Conservation (phyloP, 1,139 yeast species). For the Kodamaea suecica region DNA sequence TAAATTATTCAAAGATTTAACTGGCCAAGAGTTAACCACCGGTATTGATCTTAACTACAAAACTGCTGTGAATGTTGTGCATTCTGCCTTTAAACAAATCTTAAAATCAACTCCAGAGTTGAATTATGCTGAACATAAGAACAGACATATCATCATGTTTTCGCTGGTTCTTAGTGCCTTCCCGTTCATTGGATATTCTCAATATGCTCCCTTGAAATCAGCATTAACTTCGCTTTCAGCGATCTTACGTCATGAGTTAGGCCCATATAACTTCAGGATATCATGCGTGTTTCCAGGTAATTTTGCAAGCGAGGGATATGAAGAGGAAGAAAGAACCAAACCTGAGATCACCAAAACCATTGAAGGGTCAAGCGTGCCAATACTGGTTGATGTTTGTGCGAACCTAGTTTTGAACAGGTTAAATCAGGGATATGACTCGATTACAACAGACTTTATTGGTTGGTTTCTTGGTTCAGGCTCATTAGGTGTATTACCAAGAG, state of each 20-base stretch:
- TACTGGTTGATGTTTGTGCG: conserved; percentile 67
- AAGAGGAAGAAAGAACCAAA: conserved; percentile 76
- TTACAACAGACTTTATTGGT: conserved; percentile 82
- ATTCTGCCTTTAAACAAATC: conserved; percentile 51
- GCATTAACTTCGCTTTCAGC: conserved; percentile 77
- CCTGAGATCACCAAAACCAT: conserved; percentile 79
- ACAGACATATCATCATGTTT: conserved; percentile 66
- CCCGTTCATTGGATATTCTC: conserved; percentile 87
- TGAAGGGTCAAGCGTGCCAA: conserved; percentile 81
- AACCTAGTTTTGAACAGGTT: conserved; percentile 55
- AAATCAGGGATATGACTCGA: conserved; percentile 63
- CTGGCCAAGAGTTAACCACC: conserved; percentile 51
- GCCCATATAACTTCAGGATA: conserved; percentile 61
- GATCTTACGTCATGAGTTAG: conserved; percentile 76
- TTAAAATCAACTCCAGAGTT: conserved; percentile 8
- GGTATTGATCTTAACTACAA: conserved; percentile 71
- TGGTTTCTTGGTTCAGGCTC: conserved; percentile 72
- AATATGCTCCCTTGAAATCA: conserved; percentile 86
- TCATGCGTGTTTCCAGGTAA: conserved; percentile 80
- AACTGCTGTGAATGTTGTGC: conserved; percentile 70
- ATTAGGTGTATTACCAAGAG: conserved; percentile 70
- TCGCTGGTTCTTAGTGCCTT: conserved; percentile 81
- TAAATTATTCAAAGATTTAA: conserved; percentile 69
- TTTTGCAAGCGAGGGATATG: conserved; percentile 84
- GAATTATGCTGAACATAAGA: conserved; percentile 18